Conservation (phyloP, 2,329 filamentous ascomycete genomes). For the Monilinia fructicola region DNA sequence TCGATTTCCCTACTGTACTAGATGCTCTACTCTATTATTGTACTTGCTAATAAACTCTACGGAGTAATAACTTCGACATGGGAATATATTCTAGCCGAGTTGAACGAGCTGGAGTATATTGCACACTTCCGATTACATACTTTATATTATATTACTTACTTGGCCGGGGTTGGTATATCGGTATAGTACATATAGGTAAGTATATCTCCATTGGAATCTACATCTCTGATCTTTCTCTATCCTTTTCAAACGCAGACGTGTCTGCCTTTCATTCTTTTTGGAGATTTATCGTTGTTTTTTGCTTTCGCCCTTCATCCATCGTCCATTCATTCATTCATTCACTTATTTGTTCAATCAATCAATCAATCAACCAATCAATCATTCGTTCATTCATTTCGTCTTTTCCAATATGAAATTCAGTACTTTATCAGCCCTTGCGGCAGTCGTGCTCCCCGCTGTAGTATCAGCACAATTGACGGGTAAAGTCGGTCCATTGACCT, state of each 20-base stretch:
- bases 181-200: neutral
- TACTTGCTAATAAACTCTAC: too few species aligned
- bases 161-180: too few species aligned
- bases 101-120: too few species aligned
- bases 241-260: neutral
- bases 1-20: too few species aligned
- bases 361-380: too few species aligned
- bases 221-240: slow-evolving; percentile 16
- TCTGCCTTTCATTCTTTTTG: slow-evolving; percentile 21
- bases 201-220: neutral
- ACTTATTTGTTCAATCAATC: neutral
- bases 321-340: neutral
- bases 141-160: too few species aligned
- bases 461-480: slow-evolving; percentile 45
- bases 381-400: neutral
- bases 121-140: too few species aligned
- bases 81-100: neutral
- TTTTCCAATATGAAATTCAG: slow-evolving; percentile 28
- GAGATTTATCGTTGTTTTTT: neutral
- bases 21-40: too few species aligned
- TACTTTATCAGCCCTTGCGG: slow-evolving; percentile 24
- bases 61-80: too few species aligned
- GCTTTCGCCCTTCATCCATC: too few species aligned
- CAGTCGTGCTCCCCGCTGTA: slow-evolving; percentile 29
- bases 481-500: slow-evolving; percentile 48